A percentile compares a stretch with the other conserved stretches of the same genome.
phyloP scores from a whole-genome alignment of 441 rosid genomes.

The Populus hybrid region DNA sequence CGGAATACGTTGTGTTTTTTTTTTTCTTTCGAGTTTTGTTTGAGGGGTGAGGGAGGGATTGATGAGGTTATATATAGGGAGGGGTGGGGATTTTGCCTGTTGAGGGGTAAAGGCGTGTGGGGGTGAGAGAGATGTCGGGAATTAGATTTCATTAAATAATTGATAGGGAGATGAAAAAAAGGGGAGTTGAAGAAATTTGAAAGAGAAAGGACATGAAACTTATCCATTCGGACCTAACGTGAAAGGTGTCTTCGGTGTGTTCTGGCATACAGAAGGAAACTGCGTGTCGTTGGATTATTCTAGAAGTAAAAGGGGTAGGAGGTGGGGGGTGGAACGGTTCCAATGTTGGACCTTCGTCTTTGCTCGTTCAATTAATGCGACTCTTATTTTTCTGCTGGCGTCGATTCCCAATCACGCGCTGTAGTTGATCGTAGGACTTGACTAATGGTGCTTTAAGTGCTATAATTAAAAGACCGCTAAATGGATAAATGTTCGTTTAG shows the following conservation, averaged over 20 bases:
- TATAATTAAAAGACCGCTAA: too few relatives aligned
- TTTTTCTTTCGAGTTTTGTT: background rate
- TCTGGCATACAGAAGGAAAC: constrained; percentile 8
- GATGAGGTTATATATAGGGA: constrained; percentile 12
- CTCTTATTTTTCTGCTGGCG: background rate
- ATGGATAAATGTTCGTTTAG: too few relatives aligned
- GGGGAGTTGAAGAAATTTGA: background rate
- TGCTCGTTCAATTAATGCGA: background rate
- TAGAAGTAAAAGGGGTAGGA: background rate
- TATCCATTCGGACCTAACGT: constrained; percentile 37
- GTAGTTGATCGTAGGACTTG: background rate
- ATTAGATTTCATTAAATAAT: constrained; percentile 18
- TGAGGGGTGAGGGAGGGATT: background rate
- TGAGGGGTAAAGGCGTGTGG: constrained; percentile 31
- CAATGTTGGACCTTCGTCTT: constrained; percentile 19
- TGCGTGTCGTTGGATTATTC: constrained; percentile 7
- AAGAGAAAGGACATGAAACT: constrained; percentile 18
- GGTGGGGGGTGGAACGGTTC: constrained; percentile 14
- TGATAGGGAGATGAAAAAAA: background rate
- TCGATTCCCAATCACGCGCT: background rate
- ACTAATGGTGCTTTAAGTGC: too few relatives aligned
- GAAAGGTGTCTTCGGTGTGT: constrained; percentile 12
- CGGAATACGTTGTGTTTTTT: too few relatives aligned
- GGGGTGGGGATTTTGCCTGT: constrained; percentile 17
- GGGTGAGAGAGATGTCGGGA: constrained; percentile 11